These are phyloP conservation scores for Macrolepiota dolichaula DNA, from an alignment of 768 basidiomycete species.

Conservation along the genomic window DNA sequence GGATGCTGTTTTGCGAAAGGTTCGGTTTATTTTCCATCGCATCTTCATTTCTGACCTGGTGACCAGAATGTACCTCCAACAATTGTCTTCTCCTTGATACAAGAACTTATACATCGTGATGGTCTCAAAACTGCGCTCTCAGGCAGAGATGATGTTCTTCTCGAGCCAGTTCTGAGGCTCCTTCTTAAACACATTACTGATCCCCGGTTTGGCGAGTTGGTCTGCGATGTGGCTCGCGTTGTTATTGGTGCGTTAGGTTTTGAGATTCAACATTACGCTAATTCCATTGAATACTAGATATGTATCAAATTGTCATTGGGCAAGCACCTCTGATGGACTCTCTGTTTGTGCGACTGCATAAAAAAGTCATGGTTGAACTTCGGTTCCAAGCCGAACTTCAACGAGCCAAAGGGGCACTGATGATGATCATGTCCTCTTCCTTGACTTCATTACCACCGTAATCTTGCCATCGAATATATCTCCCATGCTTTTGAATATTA, in stretches of 20 bases:
- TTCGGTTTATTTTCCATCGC: slow-evolving; percentile 24
- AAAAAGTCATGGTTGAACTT: slow-evolving; percentile 83
- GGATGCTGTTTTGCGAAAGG: slow-evolving; percentile 87
- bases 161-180: slow-evolving; percentile 88
- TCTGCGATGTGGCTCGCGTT: slow-evolving; percentile 73
- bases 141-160: slow-evolving; percentile 88
- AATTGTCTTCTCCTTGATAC: slow-evolving; percentile 85
- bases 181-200: slow-evolving; percentile 83
- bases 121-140: slow-evolving; percentile 82
- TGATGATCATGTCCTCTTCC: slow-evolving; percentile 80
- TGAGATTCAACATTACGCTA: background rate
- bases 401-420: slow-evolving; percentile 81
- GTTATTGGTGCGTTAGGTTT: slow-evolving; percentile 67
- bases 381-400: slow-evolving; percentile 84
- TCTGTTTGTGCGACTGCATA: slow-evolving; percentile 75
- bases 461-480: background rate
- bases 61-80: slow-evolving; percentile 78
- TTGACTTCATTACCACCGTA: slow-evolving; percentile 16
- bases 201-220: slow-evolving; percentile 90
- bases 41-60: slow-evolving; percentile 1
- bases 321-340: slow-evolving; percentile 92
- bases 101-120: slow-evolving; percentile 91
- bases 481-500: background rate
- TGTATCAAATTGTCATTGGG: slow-evolving; percentile 90
- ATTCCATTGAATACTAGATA: slow-evolving; percentile 47